phyloP scores from a whole-genome alignment of 2,329 filamentous ascomycete species.

The Magnaporthiopsis poae region DNA sequence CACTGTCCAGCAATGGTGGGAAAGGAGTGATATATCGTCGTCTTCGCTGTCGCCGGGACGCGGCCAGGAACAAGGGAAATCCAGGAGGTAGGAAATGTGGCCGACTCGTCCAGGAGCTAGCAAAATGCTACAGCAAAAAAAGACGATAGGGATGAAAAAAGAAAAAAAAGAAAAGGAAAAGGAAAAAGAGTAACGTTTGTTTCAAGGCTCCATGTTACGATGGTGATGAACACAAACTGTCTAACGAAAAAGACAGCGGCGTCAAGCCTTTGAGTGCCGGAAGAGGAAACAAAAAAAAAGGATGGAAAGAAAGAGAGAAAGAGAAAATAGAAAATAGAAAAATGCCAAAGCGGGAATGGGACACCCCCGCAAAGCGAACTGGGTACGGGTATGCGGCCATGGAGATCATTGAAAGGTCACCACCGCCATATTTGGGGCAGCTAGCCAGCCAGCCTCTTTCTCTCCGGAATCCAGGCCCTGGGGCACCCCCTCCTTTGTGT shows the following conservation, averaged over 20 bases:
- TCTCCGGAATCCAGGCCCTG: not conserved
- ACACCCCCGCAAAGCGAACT: not conserved
- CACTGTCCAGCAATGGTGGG: conserved; percentile 7
- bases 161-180: not conserved
- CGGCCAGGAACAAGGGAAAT: not conserved
- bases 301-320: not conserved
- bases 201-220: not conserved
- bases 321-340: not conserved
- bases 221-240: not conserved
- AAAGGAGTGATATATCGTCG: not conserved
- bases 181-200: not conserved
- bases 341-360: not conserved
- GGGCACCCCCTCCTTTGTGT: too few species aligned
- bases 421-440: not conserved
- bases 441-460: not conserved
- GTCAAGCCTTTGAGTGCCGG: not conserved
- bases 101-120: conserved; percentile 2
- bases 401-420: not conserved
- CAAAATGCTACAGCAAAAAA: not conserved
- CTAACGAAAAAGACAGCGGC: not conserved
- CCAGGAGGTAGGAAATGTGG: not conserved
- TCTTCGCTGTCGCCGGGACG: conserved; percentile 4
- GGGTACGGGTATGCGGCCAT: not conserved
- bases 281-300: not conserved
- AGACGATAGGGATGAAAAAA: not conserved